Evolutionary conservation across 805 yeast species (phyloP).

Genomic region (Cyberlindnera bimundalis): DNA sequence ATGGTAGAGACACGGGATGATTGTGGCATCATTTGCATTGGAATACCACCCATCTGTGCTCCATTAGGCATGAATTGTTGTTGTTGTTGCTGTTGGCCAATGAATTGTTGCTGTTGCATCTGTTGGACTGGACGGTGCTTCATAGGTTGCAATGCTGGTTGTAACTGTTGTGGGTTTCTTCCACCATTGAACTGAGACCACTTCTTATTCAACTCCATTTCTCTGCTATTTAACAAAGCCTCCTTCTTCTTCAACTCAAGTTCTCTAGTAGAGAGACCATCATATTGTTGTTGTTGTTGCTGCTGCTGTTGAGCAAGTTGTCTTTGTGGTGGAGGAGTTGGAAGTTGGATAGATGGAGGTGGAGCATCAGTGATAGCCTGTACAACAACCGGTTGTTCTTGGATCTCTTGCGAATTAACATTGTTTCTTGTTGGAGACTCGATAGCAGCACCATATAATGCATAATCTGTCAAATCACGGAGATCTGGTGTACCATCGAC

Average conservation of each 20-base stretch:
- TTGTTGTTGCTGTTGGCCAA: constrained; percentile 18
- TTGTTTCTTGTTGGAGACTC: constrained; percentile 18
- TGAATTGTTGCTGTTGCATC: constrained; percentile 18
- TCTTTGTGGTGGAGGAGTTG: not conserved
- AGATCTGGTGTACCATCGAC: constrained; percentile 29
- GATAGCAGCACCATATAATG: constrained; percentile 21
- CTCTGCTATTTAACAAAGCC: constrained; percentile 22
- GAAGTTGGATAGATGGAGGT: constrained; percentile 1
- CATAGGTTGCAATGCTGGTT: constrained; percentile 11
- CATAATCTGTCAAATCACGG: constrained; percentile 26
- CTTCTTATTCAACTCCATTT: constrained; percentile 27
- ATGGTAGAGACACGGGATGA: constrained; percentile 28
- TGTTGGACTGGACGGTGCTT: constrained; percentile 10
- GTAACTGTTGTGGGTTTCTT: constrained; percentile 17
- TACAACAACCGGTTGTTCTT: not conserved
- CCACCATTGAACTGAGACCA: constrained; percentile 13
- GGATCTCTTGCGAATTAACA: not conserved
- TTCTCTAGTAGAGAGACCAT: constrained; percentile 23
- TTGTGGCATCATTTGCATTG: constrained; percentile 14
- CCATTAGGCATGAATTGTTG: constrained; percentile 14
- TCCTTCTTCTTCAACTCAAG: constrained; percentile 27
- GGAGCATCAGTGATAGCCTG: not conserved
- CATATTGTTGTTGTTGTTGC: constrained; percentile 21
- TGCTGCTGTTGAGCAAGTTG: too few species aligned
- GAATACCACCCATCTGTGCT: not conserved